Base-by-base conservation (phyloP, 2,329 filamentous ascomycete species). In the Venturia oleaginea region DNA sequence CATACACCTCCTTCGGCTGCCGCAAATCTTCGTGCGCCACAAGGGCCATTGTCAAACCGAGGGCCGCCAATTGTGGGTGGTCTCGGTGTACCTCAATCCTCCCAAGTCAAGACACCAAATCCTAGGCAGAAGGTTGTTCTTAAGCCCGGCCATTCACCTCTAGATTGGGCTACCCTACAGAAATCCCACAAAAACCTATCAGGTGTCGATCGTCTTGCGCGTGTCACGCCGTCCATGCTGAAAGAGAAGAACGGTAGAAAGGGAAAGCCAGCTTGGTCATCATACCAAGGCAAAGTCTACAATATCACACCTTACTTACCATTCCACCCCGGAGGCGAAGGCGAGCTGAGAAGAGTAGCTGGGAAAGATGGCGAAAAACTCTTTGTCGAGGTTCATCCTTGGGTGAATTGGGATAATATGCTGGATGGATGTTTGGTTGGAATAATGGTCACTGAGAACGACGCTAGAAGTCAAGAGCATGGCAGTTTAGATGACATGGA, bases 141-240 rank as follows among this genome's bases (percentile, higher is more conserved):
- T 4, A 84, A 86, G n/a, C 94, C 94, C 0, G 93, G 94, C 38
- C 92, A 93, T 79, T 96, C 91, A 2, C 93, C 94, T 0, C 86
- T 99, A 15, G 94, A 99, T 82, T 99, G 94, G 94, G 94, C 94
- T 15, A 86, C 88, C 6, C 83, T 96, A 0, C 87, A 91, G 67
- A 84, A 92, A 32, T 87, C 89, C n/a, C 84, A 84, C 46, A 70
- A 71, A 61, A 80, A 80, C 64, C 70, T 81, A 0, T 74, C 78
- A 10, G 79, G 78, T 22, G 79, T 86, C 0, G 71, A 77, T 68
- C 89, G 66, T 70, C 83, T 68, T 68, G 77, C 90, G 51, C 86
- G 89, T 57, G 91, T 99, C 42, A 90, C 92, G 6, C 92, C 93
- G 1, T 87, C 86, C 5, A 85, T 91, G 82, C 81, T 99, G 15